phyloP scores from a whole-genome alignment of 441 rosid species.

The Gossypium davidsonii region DNA sequence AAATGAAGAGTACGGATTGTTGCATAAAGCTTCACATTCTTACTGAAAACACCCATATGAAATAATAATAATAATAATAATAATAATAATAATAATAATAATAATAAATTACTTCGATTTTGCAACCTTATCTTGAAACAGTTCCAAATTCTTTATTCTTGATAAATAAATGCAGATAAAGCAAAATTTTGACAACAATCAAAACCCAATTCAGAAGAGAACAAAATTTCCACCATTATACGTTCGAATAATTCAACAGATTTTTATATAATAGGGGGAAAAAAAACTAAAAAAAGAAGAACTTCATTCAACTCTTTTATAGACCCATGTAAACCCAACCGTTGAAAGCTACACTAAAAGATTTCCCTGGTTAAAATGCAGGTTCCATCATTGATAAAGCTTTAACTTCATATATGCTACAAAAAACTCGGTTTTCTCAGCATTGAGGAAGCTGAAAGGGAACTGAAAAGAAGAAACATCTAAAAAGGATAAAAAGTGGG shows the following conservation, averaged over 20 bases:
- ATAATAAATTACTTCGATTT: not conserved
- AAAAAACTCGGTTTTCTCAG: not conserved
- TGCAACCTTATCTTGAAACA: not conserved
- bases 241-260: too few species aligned
- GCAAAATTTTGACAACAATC: not conserved
- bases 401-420: not conserved
- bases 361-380: not conserved
- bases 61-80: not conserved
- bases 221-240: not conserved
- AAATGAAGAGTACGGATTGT: not conserved
- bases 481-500: not conserved
- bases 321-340: not conserved
- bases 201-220: not conserved
- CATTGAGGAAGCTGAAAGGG: not conserved
- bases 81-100: not conserved
- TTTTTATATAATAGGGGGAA: not conserved
- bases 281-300: not conserved
- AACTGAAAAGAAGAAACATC: not conserved
- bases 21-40: not conserved
- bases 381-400: not conserved
- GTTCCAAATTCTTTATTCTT: not conserved
- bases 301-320: not conserved
- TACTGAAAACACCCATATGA: not conserved
- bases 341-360: not conserved
- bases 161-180: not conserved